Evolutionary conservation across 768 basidiomycete species (phyloP), one percentile per base, ranked within the genome.

Genomic region (Melanogaster broomeanus): DNA sequence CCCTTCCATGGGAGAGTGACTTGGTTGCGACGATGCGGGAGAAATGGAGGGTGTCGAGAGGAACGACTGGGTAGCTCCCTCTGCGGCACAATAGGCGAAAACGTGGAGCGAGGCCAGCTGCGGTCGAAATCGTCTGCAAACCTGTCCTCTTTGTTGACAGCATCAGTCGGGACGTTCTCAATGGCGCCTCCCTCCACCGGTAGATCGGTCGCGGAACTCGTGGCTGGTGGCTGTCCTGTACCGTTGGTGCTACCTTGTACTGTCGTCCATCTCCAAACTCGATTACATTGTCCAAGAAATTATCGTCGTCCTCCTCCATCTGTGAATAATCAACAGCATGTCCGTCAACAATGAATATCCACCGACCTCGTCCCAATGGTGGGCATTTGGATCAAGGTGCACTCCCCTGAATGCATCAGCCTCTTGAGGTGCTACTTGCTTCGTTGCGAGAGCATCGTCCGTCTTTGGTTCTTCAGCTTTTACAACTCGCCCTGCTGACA

Each of bases 301-400:
- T 89, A 64, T 93, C 88, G 51, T 94, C 90, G 56, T 96, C 95
- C 70, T 93, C 92, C 70, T 88, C 88, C 81, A 92, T 89, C 89
- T 92, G 62, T 24, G 31, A 42, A 48, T 7, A 28, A 48, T 61
- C 42, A 56, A 51, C 35, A 49, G 34, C 38, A 15, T 40, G 30
- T 5, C 46, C 11, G 28, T 42, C 24, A 21, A 42, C 31, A 50
- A 49, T 9, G 48, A 46, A 54, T 59, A 53, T 42, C 31, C 35
- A 71, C 89, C 55, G 56, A 98, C 95, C 80, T 97, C 94, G 60
- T 98, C 97, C 97, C 97, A 99, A 65, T 98, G 94, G 64, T 93
- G 90, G 3, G 90, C 85, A 61, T 95, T 95, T 43, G 94, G 91
- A 70, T 97, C 87, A 42, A 98, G 74, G 68, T 98, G 94, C 1